Evolutionary conservation across 768 basidiomycete genomes (phyloP).

Genomic region (Cubamyces sp.): DNA sequence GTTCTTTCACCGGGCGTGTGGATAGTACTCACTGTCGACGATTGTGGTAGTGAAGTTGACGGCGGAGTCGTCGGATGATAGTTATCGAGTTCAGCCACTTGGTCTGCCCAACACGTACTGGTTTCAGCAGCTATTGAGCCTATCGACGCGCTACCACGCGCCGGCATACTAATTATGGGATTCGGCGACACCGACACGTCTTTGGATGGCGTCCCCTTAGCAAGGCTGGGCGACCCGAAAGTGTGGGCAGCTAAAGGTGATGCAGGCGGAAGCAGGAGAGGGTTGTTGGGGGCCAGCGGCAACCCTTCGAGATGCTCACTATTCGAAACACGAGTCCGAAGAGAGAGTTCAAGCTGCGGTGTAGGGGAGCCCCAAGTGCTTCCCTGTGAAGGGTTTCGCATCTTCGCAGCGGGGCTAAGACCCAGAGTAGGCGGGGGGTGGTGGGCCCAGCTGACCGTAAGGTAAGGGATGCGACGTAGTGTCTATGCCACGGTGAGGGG

Average conservation of each 20-base stretch:
- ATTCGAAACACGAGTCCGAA: too few species aligned
- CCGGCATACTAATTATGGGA: neutral
- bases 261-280: too few species aligned
- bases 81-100: slow-evolving; percentile 16
- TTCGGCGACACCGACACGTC: too few species aligned
- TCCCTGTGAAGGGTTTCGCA: neutral
- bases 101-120: slow-evolving; percentile 17
- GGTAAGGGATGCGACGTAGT: slow-evolving; percentile 67
- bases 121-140: neutral
- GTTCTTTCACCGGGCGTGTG: neutral
- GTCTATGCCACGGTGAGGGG: slow-evolving; percentile 46
- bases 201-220: too few species aligned
- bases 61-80: neutral
- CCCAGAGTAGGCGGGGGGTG: slow-evolving; percentile 36
- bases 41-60: neutral
- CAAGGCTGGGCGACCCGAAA: too few species aligned
- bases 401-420: neutral
- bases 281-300: too few species aligned
- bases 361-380: too few species aligned
- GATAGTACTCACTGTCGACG: neutral
- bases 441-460: slow-evolving; percentile 83
- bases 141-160: neutral
- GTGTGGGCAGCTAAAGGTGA: too few species aligned
- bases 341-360: too few species aligned
- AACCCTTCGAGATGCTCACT: too few species aligned